A percentile compares a stretch with the other conserved stretches of the same genome.
Evolutionary conservation across 208 protist genomes (phyloP).

Genomic region (Acanthamoeba culbertsoni): DNA sequence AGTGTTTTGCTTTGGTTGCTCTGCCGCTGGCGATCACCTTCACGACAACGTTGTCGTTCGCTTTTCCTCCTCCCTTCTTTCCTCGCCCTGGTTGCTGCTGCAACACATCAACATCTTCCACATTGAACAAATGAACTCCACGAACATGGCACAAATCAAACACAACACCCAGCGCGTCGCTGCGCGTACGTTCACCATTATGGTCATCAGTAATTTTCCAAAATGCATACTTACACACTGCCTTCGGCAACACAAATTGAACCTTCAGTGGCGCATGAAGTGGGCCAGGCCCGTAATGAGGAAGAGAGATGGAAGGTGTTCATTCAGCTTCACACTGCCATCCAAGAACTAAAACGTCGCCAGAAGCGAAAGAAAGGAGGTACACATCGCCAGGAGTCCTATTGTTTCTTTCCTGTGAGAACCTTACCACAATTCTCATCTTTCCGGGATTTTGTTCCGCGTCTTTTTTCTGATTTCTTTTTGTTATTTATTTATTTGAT

Average conservation of each 20-base stretch:
- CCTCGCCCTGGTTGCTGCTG: background rate
- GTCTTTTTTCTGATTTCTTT: too few relatives aligned
- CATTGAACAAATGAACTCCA: slow-evolving; percentile 34
- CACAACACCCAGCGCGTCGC: background rate
- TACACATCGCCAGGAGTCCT: background rate
- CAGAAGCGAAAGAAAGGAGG: slow-evolving; percentile 28
- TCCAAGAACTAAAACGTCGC: slow-evolving; percentile 27
- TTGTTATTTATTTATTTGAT: background rate
- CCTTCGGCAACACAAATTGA: background rate
- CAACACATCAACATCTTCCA: too few relatives aligned
- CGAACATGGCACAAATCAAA: background rate
- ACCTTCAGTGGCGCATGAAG: slow-evolving; percentile 19
- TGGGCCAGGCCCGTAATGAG: background rate
- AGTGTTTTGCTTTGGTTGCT: too few relatives aligned
- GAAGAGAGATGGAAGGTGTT: slow-evolving; percentile 51
- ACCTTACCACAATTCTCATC: background rate
- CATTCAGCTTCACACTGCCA: background rate
- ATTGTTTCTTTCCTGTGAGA: background rate
- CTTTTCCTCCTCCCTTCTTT: background rate
- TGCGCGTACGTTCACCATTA: background rate
- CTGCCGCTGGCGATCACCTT: too few relatives aligned
- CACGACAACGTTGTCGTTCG: background rate
- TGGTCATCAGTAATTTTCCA: background rate
- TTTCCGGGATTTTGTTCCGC: background rate
- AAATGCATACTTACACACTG: background rate